Base-by-base conservation (phyloP, 2,329 filamentous ascomycete species). In the Trichoderma asperellum region DNA sequence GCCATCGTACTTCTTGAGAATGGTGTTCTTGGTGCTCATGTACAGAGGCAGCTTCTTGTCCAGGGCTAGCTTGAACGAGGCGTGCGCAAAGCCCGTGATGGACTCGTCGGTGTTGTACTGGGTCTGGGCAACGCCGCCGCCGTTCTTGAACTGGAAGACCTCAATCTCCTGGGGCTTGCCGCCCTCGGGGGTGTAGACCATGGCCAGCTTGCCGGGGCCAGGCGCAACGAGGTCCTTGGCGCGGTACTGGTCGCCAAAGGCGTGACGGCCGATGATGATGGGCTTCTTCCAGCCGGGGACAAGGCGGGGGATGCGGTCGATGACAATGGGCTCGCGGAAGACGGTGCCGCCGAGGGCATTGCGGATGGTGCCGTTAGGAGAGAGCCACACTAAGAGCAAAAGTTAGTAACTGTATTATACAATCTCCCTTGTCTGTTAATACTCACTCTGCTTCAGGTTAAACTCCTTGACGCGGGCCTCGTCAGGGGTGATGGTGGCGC, bases 11-110 rank as follows among this genome's bases (percentile, higher is more conserved):
- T 94, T 95, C 88, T 99, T 99, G 75, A 99, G 86, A 76, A 99
- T 99, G 75, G 96, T 99, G 88, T 98, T 98, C 91, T 99, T 99
- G 83, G 96, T 99, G 88, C 93, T 97, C 95, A 98, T 96, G 87
- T 98, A 99, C 77, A 99, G 86, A n/a, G 96, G 96, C 74, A 97
- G 85, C 73, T 86, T 86, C 88, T 97, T 96, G 81, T 89, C 86
- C 57, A 98, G 84, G 40, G 96, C 95, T 74, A 97, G 89, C 89
- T 97, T 97, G 89, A 99, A 98, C 75, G 91, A 94, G 72, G 96
- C 92, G 80, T 98, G 96, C 69, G 96, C 96, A 78, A 99, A 99
- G 71, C 96, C 96, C 68, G 86, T 84, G 81, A 99, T 99, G 79
- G 92, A 96, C 81, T 97, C 96, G 77, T 96, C 91, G 32, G 96